A percentile compares a stretch with the other conserved stretches of the same genome.
Conservation (phyloP, 352 stramenopile genomes). For the Pythium dissotocum region DNA sequence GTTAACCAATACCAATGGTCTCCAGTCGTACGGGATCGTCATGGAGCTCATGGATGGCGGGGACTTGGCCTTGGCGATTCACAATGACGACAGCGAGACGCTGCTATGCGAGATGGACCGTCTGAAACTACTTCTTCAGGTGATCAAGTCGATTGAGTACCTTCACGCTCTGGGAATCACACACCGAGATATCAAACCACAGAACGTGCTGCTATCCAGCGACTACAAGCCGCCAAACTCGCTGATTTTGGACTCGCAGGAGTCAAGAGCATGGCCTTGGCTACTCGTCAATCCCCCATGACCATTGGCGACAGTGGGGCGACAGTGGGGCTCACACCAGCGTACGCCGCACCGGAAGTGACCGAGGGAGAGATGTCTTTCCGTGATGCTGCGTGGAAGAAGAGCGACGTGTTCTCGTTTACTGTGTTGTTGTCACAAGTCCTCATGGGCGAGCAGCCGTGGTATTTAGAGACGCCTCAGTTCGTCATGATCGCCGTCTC, state of each 20-base stretch:
- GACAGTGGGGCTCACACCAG: conserved; percentile 9
- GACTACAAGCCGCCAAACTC: conserved; percentile 13
- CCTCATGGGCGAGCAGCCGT: conserved; percentile 8
- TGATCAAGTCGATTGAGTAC: conserved; percentile 45
- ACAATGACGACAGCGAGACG: conserved; percentile 6
- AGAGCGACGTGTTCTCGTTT: conserved; percentile 22
- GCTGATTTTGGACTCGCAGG: conserved; percentile 19
- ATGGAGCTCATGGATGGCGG: conserved; percentile 19
- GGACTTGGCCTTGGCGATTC: conserved; percentile 9
- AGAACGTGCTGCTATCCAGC: conserved; percentile 51
- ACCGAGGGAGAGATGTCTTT: conserved; percentile 1
- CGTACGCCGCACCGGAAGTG: conserved; percentile 13
- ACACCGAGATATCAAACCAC: conserved; percentile 75
- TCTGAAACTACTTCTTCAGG: conserved; percentile 18
- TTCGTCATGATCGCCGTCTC: conserved; percentile 10
- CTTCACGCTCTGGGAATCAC: conserved; percentile 60
- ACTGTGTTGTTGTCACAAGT: conserved; percentile 6
- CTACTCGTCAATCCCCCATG: background rate
- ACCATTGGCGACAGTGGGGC: background rate
- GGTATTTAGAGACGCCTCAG: conserved; percentile 13
- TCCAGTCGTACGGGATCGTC: conserved; percentile 12
- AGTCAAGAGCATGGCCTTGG: conserved; percentile 12
- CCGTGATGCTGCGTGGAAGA: conserved; percentile 14
- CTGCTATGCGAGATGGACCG: background rate
- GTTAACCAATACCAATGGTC: background rate